A percentile compares a stretch with the other conserved stretches of the same genome.
These are phyloP conservation scores for Chaetomium strumarium DNA, from an alignment of 2,329 filamentous ascomycete genomes.

Conservation along the genomic window DNA sequence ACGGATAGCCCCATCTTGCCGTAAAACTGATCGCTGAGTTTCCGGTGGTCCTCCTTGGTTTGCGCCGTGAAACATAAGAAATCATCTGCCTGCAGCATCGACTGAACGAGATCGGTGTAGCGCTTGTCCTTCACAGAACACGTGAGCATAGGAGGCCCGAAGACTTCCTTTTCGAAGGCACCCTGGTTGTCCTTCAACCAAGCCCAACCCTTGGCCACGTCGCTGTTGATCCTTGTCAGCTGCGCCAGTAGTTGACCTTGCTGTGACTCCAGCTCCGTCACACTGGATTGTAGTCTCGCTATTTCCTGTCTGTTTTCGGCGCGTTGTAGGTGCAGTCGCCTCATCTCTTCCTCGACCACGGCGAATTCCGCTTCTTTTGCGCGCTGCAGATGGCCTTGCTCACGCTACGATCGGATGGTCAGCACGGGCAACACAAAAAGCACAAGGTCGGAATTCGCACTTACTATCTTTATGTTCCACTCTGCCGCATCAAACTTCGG, in stretches of 20 bases:
- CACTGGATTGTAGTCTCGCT: constrained; percentile 38
- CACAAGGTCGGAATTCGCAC: constrained; percentile 29
- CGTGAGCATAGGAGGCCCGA: constrained; percentile 72
- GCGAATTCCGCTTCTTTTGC: constrained; percentile 43
- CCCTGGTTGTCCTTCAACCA: constrained; percentile 72
- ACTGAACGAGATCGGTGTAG: constrained; percentile 54
- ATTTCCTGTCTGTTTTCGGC: constrained; percentile 33
- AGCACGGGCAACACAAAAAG: constrained; percentile 12
- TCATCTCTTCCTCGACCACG: constrained; percentile 27
- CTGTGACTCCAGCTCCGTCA: constrained; percentile 62
- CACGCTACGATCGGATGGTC: constrained; percentile 41
- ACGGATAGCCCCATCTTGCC: constrained; percentile 61
- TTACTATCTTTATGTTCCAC: constrained; percentile 68
- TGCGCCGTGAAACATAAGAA: constrained; percentile 71
- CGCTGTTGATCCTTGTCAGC: constrained; percentile 53
- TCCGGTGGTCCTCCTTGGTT: constrained; percentile 66
- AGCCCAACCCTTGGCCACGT: constrained; percentile 66
- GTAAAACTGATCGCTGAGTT: constrained; percentile 61
- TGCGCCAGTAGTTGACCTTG: constrained; percentile 66
- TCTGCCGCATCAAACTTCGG: constrained; percentile 61
- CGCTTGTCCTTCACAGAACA: constrained; percentile 71
- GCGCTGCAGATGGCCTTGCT: constrained; percentile 51
- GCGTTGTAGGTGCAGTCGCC: constrained; percentile 36
- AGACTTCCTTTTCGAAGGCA: constrained; percentile 68
- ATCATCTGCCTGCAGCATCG: constrained; percentile 45